Percentiles rank a stretch among this genome's conserved stretches.
These are phyloP conservation scores for Camellia lanceoleosa DNA, from an alignment of 148 eudicot genomes.

Conservation along the genomic window DNA sequence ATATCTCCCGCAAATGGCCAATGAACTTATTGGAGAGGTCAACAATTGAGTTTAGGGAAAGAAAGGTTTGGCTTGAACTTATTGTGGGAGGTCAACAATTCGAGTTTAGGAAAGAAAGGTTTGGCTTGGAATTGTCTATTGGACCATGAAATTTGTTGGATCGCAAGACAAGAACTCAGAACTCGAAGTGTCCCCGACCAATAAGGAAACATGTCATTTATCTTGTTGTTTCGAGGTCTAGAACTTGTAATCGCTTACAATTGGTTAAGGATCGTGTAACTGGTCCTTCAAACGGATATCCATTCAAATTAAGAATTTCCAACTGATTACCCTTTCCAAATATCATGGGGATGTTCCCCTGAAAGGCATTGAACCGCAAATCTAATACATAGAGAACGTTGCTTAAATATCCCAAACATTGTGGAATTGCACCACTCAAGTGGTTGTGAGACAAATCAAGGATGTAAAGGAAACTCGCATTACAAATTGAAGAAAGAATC, in stretches of 20 bases:
- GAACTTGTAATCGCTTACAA: constrained; percentile 26
- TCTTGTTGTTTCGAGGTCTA: constrained; percentile 41
- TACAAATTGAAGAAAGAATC: constrained; percentile 31
- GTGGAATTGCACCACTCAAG: constrained; percentile 24
- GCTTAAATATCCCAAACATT: constrained; percentile 7
- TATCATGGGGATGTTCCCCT: constrained; percentile 16
- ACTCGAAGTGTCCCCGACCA: constrained; percentile 19
- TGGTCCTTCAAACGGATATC: constrained; percentile 27
- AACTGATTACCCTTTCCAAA: background rate
- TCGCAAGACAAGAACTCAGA: constrained; percentile 35
- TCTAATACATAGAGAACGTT: constrained; percentile 10
- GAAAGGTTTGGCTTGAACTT: constrained; percentile 9
- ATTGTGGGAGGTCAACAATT: constrained; percentile 51
- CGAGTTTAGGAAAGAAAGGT: constrained; percentile 31
- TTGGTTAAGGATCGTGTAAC: constrained; percentile 31
- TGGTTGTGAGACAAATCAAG: constrained; percentile 27
- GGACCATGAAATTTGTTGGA: constrained; percentile 37
- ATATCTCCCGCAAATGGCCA: constrained; percentile 13
- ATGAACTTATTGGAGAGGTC: constrained; percentile 52
- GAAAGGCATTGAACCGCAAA: constrained; percentile 14
- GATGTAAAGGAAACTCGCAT: constrained; percentile 10
- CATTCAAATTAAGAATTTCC: constrained; percentile 11
- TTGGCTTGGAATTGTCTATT: background rate
- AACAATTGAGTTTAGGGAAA: constrained; percentile 42
- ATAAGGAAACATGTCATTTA: constrained; percentile 33